Evolutionary conservation across 345 rosid species (phyloP).

Genomic region (Erucastrum elatum): DNA sequence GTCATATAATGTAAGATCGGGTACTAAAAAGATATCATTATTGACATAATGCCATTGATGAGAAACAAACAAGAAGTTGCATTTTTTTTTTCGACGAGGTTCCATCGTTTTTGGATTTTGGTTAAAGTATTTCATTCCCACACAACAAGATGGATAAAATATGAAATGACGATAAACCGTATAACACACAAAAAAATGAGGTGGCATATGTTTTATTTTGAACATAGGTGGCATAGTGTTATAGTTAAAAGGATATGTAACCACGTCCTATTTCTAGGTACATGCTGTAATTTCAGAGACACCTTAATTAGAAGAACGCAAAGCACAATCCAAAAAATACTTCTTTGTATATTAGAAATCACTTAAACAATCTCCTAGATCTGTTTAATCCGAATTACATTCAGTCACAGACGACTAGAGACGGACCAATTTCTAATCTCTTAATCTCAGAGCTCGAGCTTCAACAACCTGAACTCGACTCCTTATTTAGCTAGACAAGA

Average conservation of each 20-base stretch:
- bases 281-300: too few species aligned
- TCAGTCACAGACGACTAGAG: too few species aligned
- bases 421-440: too few species aligned
- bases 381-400: too few species aligned
- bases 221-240: background rate
- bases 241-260: background rate
- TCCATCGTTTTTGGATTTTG: background rate
- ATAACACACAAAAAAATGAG: background rate
- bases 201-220: background rate
- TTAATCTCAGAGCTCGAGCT: too few species aligned
- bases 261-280: too few species aligned
- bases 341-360: too few species aligned
- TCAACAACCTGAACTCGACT: too few species aligned
- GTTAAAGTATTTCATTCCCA: background rate
- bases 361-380: too few species aligned
- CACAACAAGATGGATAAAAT: constrained; percentile 4
- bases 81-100: constrained; percentile 18
- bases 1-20: constrained; percentile 17
- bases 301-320: too few species aligned
- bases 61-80: background rate
- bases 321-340: too few species aligned
- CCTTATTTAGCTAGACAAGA: too few species aligned
- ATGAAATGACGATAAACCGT: background rate
- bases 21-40: background rate
- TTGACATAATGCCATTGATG: constrained; percentile 33